Conservation (phyloP, 225 moss, liverwort and hornwort species). For the Marchantia paleacea region DNA sequence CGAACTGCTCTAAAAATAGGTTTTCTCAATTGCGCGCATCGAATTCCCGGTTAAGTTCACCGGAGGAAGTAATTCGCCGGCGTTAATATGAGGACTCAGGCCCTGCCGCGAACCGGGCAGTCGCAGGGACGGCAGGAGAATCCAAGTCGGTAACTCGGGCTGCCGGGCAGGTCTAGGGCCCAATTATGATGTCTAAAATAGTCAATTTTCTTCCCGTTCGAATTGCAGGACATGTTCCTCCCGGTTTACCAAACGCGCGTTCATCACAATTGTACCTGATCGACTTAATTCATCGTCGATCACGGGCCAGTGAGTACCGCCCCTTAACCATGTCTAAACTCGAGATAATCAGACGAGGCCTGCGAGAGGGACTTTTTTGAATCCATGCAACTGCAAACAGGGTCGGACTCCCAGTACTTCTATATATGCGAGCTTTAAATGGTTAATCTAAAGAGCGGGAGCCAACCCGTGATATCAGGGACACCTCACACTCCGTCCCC, state of each 20-base stretch:
- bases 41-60: too few relatives aligned
- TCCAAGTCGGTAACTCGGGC: background rate
- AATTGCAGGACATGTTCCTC: background rate
- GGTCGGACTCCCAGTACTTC: too few relatives aligned
- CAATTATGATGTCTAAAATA: background rate
- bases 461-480: conserved; percentile 4
- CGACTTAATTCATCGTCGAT: background rate
- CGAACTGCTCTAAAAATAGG: too few relatives aligned
- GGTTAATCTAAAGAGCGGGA: conserved; percentile 4
- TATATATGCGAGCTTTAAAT: conserved; percentile 6
- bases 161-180: background rate
- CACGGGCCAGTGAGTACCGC: background rate
- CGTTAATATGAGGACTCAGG: too few relatives aligned
- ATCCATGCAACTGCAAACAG: too few relatives aligned
- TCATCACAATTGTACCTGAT: background rate
- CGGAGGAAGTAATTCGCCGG: too few relatives aligned
- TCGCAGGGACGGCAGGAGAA: background rate
- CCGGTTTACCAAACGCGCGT: background rate
- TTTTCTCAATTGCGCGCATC: too few relatives aligned
- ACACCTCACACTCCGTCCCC: background rate
- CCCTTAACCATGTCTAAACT: too few relatives aligned
- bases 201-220: background rate
- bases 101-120: background rate
- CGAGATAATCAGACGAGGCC: background rate
- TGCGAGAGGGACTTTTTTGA: background rate